Base-by-base conservation (phyloP, 345 rosid genomes). In the Salix koriyanagi region DNA sequence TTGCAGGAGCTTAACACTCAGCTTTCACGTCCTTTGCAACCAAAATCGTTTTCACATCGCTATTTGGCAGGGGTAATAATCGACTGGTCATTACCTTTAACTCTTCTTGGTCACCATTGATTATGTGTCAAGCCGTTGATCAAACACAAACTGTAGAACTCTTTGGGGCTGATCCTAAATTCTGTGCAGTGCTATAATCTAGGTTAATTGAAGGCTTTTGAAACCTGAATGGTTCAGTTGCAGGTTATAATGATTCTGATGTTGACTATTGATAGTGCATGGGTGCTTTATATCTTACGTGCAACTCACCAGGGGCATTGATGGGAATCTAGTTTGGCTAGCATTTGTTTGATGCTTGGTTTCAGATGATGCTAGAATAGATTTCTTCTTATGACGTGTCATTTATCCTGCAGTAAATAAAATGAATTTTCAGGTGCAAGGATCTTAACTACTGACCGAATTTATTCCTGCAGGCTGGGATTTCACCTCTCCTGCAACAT, bases 11-110 rank as follows among this genome's bases (percentile, higher is more conserved):
- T 96, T 70, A 87, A 83, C 79, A 58, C 70, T 25, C 76, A 86
- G 26, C 87, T 96, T 83, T 89, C 97, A 74, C 84, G 75, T 56
- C 98, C 97, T 10, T 81, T 96, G 87, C 94, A 89, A 79, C 98
- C 97, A 26, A 92, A 85, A 69, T 80, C 92, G 74, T 92, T 96
- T 86, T 96, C 99, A 37, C 90, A 84, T 82, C 92, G 91, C 68
- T 95, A 87, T 86, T 90, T 89, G 82, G 93, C 99, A 4, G 99
- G 96, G 91, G 99, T 93, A 86, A 81, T 67, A 80, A 75, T 39
- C 46, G 16, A 15, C 61, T 8, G 36, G 8, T 70, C 26, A 2
- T 68, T 65, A n/a, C 28, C 37, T 48, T 64, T 41, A 6, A 34
- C 62, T 58, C 25, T 28, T 36, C 50, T 44, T 44, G 50, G 18